phyloP scores from a whole-genome alignment of 495 filamentous ascomycete genomes.

The Xylaria castorea region DNA sequence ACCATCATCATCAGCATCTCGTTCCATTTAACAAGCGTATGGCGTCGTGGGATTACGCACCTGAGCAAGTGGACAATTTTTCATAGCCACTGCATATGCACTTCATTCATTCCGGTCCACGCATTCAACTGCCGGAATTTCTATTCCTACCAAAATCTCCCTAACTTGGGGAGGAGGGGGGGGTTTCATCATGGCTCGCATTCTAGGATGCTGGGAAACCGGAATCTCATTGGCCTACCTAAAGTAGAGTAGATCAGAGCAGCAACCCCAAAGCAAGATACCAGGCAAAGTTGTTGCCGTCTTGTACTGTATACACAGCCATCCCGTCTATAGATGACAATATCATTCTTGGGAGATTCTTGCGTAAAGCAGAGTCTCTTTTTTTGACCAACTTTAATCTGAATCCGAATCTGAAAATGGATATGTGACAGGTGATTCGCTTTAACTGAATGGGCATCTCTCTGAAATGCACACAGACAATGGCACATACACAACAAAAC shows the following conservation, averaged over 20 bases:
- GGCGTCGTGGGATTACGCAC: conserved; percentile 26
- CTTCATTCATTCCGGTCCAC: not conserved
- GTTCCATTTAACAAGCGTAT: conserved; percentile 26
- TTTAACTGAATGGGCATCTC: conserved; percentile 9
- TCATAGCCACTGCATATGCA: conserved; percentile 17
- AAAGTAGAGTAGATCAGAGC: conserved; percentile 7
- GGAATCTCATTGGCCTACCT: not conserved
- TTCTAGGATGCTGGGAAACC: not conserved
- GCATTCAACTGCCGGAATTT: not conserved
- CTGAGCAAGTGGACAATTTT: conserved; percentile 2
- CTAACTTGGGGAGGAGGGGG: too few relatives aligned
- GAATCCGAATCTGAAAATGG: not conserved
- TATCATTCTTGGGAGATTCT: conserved; percentile 18
- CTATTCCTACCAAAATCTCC: not conserved
- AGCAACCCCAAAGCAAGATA: not conserved
- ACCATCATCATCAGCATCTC: not conserved
- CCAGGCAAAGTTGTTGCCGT: not conserved
- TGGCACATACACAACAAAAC: not conserved
- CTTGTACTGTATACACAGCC: conserved; percentile 20
- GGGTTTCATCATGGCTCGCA: not conserved
- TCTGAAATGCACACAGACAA: not conserved
- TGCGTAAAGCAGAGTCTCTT: conserved; percentile 8
- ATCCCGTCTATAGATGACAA: conserved; percentile 27
- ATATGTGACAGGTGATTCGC: not conserved
- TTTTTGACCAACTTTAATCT: not conserved